Percentiles rank a stretch among this genome's conserved stretches.
Conservation (phyloP, 140 eudicot species). For the Erigeron philadelphicus region DNA sequence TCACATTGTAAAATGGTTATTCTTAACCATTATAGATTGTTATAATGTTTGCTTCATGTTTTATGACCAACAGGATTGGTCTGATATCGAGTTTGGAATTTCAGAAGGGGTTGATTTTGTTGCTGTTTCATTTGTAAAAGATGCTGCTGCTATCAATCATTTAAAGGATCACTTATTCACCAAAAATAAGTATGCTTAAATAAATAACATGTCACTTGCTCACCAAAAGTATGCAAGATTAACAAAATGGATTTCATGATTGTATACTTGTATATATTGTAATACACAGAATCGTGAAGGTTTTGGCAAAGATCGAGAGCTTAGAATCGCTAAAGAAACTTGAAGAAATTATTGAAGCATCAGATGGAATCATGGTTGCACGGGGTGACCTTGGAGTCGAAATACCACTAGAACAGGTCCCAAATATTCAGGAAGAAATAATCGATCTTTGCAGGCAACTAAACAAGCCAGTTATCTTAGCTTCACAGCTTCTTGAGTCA, state of each 20-base stretch:
- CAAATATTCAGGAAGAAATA: conserved; percentile 56
- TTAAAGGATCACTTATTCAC: conserved; percentile 44
- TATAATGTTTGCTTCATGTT: background rate
- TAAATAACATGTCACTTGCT: conserved; percentile 22
- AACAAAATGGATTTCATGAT: background rate
- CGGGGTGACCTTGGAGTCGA: conserved; percentile 83
- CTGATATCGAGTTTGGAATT: conserved; percentile 75
- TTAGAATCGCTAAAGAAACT: conserved; percentile 49
- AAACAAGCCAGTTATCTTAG: conserved; percentile 69
- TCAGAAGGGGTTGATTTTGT: conserved; percentile 64
- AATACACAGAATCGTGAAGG: conserved; percentile 38
- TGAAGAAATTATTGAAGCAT: conserved; percentile 60
- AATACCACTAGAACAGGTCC: conserved; percentile 70
- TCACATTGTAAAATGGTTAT: background rate
- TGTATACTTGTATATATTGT: conserved; percentile 7
- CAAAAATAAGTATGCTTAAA: conserved; percentile 39
- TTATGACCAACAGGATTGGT: conserved; percentile 54
- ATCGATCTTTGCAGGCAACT: conserved; percentile 47
- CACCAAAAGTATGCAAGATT: conserved; percentile 40
- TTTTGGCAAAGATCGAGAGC: conserved; percentile 66
- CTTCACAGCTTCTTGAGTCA: conserved; percentile 73
- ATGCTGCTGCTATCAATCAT: conserved; percentile 49
- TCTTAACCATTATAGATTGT: background rate
- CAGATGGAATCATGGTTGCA: conserved; percentile 81
- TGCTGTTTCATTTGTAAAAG: conserved; percentile 66